These are phyloP conservation scores for Aspergillus biplanus DNA, from an alignment of 495 filamentous ascomycete species.

Conservation along the genomic window DNA sequence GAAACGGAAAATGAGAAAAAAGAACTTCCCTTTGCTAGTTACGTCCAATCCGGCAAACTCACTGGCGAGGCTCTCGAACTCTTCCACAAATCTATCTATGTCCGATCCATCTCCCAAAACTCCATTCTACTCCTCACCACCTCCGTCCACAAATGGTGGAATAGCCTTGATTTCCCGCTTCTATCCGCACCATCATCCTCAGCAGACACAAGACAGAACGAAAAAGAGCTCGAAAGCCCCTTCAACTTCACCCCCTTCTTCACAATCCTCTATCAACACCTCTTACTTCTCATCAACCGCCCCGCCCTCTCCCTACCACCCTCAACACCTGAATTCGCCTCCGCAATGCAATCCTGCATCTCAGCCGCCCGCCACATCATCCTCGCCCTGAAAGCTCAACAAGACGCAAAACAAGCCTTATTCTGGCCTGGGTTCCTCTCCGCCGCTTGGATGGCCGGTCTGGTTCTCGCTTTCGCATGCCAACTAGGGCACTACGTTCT, in stretches of 20 bases:
- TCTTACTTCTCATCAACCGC: conserved; percentile 67
- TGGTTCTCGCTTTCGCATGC: conserved; percentile 47
- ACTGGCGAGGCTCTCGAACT: conserved; percentile 45
- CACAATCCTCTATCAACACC: conserved; percentile 67
- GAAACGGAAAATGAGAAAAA: conserved; percentile 19
- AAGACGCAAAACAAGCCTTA: conserved; percentile 34
- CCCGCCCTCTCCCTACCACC: conserved; percentile 42
- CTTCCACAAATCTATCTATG: conserved; percentile 47
- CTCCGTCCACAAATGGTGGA: conserved; percentile 52
- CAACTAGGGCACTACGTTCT: conserved; percentile 44
- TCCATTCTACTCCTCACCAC: conserved; percentile 43
- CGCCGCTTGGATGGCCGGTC: conserved; percentile 46
- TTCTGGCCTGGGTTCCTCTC: conserved; percentile 48
- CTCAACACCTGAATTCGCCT: conserved; percentile 41
- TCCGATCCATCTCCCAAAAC: conserved; percentile 39
- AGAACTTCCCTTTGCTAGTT: conserved; percentile 41
- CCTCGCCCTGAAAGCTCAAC: conserved; percentile 36
- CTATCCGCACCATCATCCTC: conserved; percentile 14
- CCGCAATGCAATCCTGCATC: conserved; percentile 46
- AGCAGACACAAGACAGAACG: neutral
- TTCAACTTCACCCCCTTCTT: conserved; percentile 48
- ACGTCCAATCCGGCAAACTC: conserved; percentile 44
- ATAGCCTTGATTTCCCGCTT: conserved; percentile 36
- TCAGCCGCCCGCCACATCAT: conserved; percentile 43
- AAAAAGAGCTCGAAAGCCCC: conserved; percentile 19